Conservation (phyloP, 2,329 filamentous ascomycete species). For the Trichoderma sp. region DNA sequence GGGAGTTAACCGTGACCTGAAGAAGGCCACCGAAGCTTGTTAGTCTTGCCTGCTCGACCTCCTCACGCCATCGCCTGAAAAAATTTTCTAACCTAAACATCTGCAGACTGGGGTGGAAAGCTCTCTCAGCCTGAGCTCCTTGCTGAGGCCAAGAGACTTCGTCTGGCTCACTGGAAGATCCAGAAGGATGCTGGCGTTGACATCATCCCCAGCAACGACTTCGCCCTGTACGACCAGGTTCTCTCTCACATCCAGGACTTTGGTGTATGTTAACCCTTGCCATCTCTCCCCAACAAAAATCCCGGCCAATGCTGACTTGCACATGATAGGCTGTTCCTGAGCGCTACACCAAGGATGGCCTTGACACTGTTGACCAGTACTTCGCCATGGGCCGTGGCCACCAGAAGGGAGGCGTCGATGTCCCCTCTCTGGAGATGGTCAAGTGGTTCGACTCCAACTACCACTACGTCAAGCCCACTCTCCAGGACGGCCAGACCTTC, state of each 20-base stretch:
- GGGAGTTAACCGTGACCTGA: slow-evolving; percentile 97
- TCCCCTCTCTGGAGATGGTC: slow-evolving; percentile 96
- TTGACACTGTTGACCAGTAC: slow-evolving; percentile 90
- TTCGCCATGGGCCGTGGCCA: slow-evolving; percentile 99
- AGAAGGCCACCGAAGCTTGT: slow-evolving; percentile 98
- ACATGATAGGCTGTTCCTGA: slow-evolving; percentile 73
- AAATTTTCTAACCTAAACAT: slow-evolving; percentile 24
- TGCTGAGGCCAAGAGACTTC: slow-evolving; percentile 92
- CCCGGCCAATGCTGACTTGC: slow-evolving; percentile 14
- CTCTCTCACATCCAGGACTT: slow-evolving; percentile 98
- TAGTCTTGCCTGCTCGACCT: slow-evolving; percentile 32
- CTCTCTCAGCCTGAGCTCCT: slow-evolving; percentile 87
- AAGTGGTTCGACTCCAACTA: slow-evolving; percentile 99
- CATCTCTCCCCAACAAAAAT: not conserved
- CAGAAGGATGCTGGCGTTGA: slow-evolving; percentile 98
- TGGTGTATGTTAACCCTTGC: slow-evolving; percentile 59
- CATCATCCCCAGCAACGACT: slow-evolving; percentile 98
- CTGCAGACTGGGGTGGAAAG: slow-evolving; percentile 79
- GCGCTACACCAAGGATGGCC: slow-evolving; percentile 86
- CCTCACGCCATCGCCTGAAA: slow-evolving; percentile 25
- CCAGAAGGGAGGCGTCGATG: slow-evolving; percentile 91
- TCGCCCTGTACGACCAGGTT: slow-evolving; percentile 97
- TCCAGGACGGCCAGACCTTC: slow-evolving; percentile 96
- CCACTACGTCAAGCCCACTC: slow-evolving; percentile 99
- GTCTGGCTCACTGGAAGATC: slow-evolving; percentile 98